Conservation (phyloP, 805 yeast genomes). For the Pichia occidentalis region DNA sequence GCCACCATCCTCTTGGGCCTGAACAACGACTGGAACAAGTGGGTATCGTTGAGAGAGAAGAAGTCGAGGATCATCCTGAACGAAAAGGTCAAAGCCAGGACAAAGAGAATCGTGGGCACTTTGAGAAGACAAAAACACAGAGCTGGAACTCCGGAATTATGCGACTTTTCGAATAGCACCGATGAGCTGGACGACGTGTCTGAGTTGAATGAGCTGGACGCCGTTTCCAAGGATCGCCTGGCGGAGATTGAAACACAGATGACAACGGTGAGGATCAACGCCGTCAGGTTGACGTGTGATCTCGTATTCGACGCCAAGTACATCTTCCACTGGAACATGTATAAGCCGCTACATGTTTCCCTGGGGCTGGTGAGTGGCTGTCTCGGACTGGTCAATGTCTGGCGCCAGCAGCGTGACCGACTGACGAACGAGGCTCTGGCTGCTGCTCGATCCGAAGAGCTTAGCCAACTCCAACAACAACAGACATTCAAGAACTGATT, state of each 20-base stretch:
- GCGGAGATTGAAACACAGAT: constrained; percentile 25
- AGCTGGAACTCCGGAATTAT: constrained; percentile 13
- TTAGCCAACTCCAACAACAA: no score
- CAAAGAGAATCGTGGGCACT: constrained; percentile 27
- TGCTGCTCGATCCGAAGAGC: no score
- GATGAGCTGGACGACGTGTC: background rate
- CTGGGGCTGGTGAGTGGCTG: constrained; percentile 31
- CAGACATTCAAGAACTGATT: no score
- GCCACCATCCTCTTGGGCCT: constrained; percentile 53
- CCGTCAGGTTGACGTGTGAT: constrained; percentile 39
- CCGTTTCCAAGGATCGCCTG: constrained; percentile 4
- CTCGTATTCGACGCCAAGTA: constrained; percentile 41
- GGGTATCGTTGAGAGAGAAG: constrained; percentile 37
- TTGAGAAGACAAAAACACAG: constrained; percentile 11
- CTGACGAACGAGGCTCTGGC: constrained; percentile 15
- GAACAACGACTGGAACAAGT: constrained; percentile 41
- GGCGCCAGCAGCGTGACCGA: constrained; percentile 22
- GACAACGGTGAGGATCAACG: constrained; percentile 33
- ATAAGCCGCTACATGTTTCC: constrained; percentile 24
- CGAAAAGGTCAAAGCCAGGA: constrained; percentile 53
- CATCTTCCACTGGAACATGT: constrained; percentile 35
- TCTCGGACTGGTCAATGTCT: constrained; percentile 28
- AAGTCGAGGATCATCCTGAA: constrained; percentile 51
- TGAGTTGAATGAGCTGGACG: constrained; percentile 8
- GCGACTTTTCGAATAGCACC: constrained; percentile 18